These are phyloP conservation scores for Psilocybe cyanescens DNA, from an alignment of 768 basidiomycete genomes.

Conservation along the genomic window DNA sequence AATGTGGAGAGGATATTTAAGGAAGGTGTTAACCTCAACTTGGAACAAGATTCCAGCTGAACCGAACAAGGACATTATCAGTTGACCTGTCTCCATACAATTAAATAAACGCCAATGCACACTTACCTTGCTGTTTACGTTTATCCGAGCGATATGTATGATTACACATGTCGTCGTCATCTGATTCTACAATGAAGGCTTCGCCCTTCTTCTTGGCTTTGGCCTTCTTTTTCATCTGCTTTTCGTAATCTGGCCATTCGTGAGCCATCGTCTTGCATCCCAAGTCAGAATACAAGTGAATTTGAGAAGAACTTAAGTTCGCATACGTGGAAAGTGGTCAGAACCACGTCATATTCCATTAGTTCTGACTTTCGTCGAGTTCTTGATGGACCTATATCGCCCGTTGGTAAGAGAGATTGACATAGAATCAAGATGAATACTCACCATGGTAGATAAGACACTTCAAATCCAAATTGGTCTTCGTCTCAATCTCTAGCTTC, in stretches of 20 bases:
- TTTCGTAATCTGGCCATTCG: slow-evolving; percentile 63
- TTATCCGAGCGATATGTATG: slow-evolving; percentile 28
- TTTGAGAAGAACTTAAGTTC: background rate
- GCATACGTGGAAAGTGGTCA: slow-evolving; percentile 55
- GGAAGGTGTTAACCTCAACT: slow-evolving; percentile 39
- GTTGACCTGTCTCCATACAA: background rate
- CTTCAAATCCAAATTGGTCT: slow-evolving; percentile 50
- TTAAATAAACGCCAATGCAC: background rate
- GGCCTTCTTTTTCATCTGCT: slow-evolving; percentile 47
- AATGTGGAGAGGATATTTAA: background rate
- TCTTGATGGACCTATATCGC: slow-evolving; percentile 44
- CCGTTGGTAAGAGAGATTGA: slow-evolving; percentile 1
- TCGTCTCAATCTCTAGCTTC: slow-evolving; percentile 62
- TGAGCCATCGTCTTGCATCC: slow-evolving; percentile 50
- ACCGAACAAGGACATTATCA: slow-evolving; percentile 20
- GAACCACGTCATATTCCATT: slow-evolving; percentile 59
- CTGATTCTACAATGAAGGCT: slow-evolving; percentile 41
- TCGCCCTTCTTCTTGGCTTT: slow-evolving; percentile 39
- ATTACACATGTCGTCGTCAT: slow-evolving; percentile 32
- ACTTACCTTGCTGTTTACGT: slow-evolving; percentile 35
- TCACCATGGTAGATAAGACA: slow-evolving; percentile 68
- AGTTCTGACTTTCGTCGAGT: slow-evolving; percentile 52
- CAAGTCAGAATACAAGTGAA: background rate
- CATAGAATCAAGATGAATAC: slow-evolving; percentile 2
- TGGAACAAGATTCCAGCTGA: slow-evolving; percentile 54